Conservation (phyloP, 768 basidiomycete species). For the Suillus brevipes region DNA sequence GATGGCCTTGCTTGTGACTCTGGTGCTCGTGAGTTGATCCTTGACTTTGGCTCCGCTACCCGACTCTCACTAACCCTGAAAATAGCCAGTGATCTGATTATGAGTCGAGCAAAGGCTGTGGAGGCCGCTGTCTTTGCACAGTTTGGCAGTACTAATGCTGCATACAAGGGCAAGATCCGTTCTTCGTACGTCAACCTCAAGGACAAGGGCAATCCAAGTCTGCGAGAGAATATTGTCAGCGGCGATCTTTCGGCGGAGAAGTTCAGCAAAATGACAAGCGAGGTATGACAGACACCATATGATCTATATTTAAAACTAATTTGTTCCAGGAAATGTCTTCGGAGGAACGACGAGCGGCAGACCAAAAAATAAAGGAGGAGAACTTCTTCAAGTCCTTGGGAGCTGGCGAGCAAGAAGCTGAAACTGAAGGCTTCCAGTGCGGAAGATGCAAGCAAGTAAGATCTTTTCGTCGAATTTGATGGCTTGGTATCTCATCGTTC, state of each 20-base stretch:
- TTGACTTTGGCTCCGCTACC: not conserved
- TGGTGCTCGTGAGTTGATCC: slow-evolving; percentile 69
- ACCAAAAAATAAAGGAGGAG: slow-evolving; percentile 77
- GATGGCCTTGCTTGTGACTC: slow-evolving; percentile 89
- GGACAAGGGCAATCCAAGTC: slow-evolving; percentile 87
- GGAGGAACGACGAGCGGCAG: slow-evolving; percentile 83
- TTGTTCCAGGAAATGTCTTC: slow-evolving; percentile 87
- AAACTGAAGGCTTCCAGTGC: slow-evolving; percentile 98
- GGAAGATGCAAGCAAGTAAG: slow-evolving; percentile 85
- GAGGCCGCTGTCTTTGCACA: slow-evolving; percentile 62
- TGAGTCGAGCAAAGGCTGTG: slow-evolving; percentile 63
- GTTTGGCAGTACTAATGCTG: slow-evolving; percentile 44
- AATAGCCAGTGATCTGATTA: slow-evolving; percentile 68
- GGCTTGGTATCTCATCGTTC: slow-evolving; percentile 6
- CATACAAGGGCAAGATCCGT: slow-evolving; percentile 80
- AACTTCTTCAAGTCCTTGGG: slow-evolving; percentile 92
- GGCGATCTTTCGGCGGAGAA: slow-evolving; percentile 72
- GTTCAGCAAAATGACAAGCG: slow-evolving; percentile 79
- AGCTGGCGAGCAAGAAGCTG: slow-evolving; percentile 86
- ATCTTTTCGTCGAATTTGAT: not conserved
- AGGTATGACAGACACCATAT: slow-evolving; percentile 44
- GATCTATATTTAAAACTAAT: not conserved
- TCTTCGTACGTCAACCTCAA: slow-evolving; percentile 91
- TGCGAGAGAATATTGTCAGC: slow-evolving; percentile 83
- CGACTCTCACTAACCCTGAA: slow-evolving; percentile 4